Evolutionary conservation across 2,329 filamentous ascomycete species (phyloP).

Genomic region (Colletotrichum cuscutae): DNA sequence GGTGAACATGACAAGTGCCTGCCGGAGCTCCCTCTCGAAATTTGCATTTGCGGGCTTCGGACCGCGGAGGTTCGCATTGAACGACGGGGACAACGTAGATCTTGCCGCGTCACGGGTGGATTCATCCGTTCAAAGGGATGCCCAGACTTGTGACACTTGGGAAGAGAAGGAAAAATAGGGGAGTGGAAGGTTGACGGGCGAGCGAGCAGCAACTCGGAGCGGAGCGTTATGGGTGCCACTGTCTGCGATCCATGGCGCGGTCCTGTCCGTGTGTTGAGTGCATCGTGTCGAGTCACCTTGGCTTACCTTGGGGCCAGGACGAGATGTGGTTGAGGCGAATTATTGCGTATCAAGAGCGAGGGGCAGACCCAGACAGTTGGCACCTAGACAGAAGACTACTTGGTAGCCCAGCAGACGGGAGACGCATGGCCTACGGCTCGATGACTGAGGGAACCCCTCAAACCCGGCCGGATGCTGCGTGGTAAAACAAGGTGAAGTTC

Average conservation of each 20-base stretch:
- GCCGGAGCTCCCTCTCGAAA: neutral
- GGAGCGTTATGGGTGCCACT: slow-evolving; percentile 8
- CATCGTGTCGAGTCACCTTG: neutral
- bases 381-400: too few relatives aligned
- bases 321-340: neutral
- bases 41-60: slow-evolving; percentile 8
- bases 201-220: slow-evolving; percentile 10
- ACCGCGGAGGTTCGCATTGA: slow-evolving; percentile 20
- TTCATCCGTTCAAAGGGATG: slow-evolving; percentile 32
- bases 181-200: neutral
- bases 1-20: neutral
- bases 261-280: slow-evolving; percentile 6
- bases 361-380: neutral
- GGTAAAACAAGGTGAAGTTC: slow-evolving; percentile 30
- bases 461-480: slow-evolving; percentile 29
- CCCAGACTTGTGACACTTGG: slow-evolving; percentile 28
- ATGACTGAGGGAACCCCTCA: neutral
- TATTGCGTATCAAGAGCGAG: neutral
- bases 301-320: neutral
- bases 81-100: neutral
- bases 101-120: slow-evolving; percentile 20
- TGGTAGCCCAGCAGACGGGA: neutral
- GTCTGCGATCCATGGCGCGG: slow-evolving; percentile 5
- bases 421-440: slow-evolving; percentile 7
- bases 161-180: neutral